Conservation (phyloP, 179 eudicot genomes). For the Heliamphora pulchella region DNA sequence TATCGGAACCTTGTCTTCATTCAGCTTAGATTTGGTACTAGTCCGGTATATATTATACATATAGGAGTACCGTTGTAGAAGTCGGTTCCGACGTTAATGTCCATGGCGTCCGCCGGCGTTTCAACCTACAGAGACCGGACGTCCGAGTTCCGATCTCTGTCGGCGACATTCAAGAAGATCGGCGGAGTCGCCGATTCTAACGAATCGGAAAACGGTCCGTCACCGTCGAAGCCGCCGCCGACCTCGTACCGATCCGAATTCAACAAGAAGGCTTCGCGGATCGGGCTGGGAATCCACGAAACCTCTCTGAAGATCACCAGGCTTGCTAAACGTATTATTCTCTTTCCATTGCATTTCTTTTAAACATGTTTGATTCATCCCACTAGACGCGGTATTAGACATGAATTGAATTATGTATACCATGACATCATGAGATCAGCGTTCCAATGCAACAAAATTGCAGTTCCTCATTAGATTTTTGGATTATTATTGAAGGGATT, state of each 20-base stretch:
- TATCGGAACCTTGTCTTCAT: too few relatives aligned
- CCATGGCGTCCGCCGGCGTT: slow-evolving; percentile 48
- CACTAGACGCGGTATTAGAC: too few relatives aligned
- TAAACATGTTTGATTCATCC: too few relatives aligned
- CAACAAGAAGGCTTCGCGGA: slow-evolving; percentile 61
- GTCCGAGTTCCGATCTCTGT: slow-evolving; percentile 63
- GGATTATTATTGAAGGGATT: too few relatives aligned
- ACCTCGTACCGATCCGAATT: slow-evolving; percentile 57
- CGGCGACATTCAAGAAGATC: slow-evolving; percentile 46
- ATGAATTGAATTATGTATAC: too few relatives aligned
- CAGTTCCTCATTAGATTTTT: too few relatives aligned
- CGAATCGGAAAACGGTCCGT: slow-evolving; percentile 18
- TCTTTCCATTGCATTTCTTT: neutral
- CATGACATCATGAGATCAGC: too few relatives aligned
- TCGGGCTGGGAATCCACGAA: slow-evolving; percentile 61
- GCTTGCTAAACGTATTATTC: slow-evolving; percentile 52
- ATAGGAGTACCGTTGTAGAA: neutral
- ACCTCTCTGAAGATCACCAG: slow-evolving; percentile 59
- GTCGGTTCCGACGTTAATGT: neutral
- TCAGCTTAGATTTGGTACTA: too few relatives aligned
- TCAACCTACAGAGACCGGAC: slow-evolving; percentile 71
- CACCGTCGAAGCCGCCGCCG: slow-evolving; percentile 21
- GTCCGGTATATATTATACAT: neutral
- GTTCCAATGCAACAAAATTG: too few relatives aligned
- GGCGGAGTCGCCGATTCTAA: slow-evolving; percentile 34